Conservation (phyloP, 1,284 basidiomycete genomes). For the Apiotrichum montevideense region DNA sequence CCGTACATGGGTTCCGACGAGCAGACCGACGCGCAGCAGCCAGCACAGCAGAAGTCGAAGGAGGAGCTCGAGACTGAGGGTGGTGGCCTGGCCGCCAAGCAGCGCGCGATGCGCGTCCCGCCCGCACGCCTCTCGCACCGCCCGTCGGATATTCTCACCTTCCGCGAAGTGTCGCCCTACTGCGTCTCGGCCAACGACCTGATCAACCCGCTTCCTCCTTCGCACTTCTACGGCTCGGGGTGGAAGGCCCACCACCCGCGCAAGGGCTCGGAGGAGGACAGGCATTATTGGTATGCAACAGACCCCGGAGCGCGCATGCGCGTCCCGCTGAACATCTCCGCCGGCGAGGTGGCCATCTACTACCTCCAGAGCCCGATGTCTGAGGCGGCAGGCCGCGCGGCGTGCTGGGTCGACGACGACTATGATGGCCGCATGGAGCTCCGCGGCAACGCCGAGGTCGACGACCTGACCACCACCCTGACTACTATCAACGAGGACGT, state of each 20-base stretch:
- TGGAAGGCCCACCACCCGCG: conserved; percentile 74
- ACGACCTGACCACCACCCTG: conserved; percentile 51
- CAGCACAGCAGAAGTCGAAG: conserved; percentile 1
- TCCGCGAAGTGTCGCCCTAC: conserved; percentile 76
- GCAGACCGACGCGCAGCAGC: not conserved
- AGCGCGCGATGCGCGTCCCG: conserved; percentile 55
- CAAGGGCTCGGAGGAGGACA: conserved; percentile 48
- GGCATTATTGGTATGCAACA: conserved; percentile 71
- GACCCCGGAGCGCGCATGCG: conserved; percentile 68
- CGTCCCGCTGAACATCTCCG: conserved; percentile 51
- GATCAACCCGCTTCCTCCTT: conserved; percentile 84
- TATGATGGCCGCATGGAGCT: conserved; percentile 49
- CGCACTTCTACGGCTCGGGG: conserved; percentile 81
- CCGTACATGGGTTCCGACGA: conserved; percentile 48
- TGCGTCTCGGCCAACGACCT: conserved; percentile 91
- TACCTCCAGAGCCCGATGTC: conserved; percentile 49
- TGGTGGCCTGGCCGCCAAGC: conserved; percentile 32
- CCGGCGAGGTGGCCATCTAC: conserved; percentile 52
- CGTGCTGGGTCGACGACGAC: conserved; percentile 55
- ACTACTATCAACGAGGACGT: conserved; percentile 73
- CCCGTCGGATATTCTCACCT: conserved; percentile 56
- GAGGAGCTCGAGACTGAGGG: conserved; percentile 14
- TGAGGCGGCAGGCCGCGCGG: conserved; percentile 47
- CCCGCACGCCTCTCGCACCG: conserved; percentile 64
- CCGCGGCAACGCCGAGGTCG: conserved; percentile 46